Percentiles rank a stretch among this genome's conserved stretches.
Conservation (phyloP, 306 rosid genomes). For the Lotus japonicus region DNA sequence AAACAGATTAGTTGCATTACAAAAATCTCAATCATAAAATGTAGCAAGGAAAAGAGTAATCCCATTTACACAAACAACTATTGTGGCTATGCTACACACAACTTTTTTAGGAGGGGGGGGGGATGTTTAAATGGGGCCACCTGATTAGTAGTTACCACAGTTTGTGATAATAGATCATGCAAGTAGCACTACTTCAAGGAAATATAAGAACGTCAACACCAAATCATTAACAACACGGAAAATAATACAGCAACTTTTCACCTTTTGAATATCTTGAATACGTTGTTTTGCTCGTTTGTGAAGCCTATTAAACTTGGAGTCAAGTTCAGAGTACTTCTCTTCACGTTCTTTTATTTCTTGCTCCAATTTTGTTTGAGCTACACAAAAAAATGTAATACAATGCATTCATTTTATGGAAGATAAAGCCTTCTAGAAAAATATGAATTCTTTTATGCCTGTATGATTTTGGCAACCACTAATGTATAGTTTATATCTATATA, state of each 20-base stretch:
- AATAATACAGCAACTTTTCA: slow-evolving; percentile 20
- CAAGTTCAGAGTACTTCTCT: slow-evolving; percentile 91
- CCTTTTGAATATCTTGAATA: slow-evolving; percentile 96
- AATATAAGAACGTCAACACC: background rate
- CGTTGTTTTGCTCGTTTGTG: slow-evolving; percentile 99
- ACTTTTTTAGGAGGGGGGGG: background rate
- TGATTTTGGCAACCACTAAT: background rate
- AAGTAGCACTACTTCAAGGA: slow-evolving; percentile 9
- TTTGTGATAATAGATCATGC: background rate
- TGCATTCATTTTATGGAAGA: slow-evolving; percentile 25
- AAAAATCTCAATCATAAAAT: slow-evolving; percentile 8
- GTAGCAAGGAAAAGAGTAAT: slow-evolving; percentile 8
- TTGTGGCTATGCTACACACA: background rate
- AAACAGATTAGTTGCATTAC: background rate
- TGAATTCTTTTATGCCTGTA: background rate
- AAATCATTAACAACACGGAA: slow-evolving; percentile 1
- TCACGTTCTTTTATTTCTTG: slow-evolving; percentile 86
- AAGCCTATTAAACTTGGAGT: slow-evolving; percentile 80
- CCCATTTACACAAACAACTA: background rate
- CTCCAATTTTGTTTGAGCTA: slow-evolving; percentile 71
- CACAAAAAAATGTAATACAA: slow-evolving; percentile 28
- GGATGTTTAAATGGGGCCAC: background rate
- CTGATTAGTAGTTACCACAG: slow-evolving; percentile 4
- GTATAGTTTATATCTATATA: background rate
- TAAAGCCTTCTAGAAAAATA: slow-evolving; percentile 2